A percentile compares a stretch with the other conserved stretches of the same genome.
Evolutionary conservation across 495 filamentous ascomycete species (phyloP).

Genomic region (Articulospora tetracladia): DNA sequence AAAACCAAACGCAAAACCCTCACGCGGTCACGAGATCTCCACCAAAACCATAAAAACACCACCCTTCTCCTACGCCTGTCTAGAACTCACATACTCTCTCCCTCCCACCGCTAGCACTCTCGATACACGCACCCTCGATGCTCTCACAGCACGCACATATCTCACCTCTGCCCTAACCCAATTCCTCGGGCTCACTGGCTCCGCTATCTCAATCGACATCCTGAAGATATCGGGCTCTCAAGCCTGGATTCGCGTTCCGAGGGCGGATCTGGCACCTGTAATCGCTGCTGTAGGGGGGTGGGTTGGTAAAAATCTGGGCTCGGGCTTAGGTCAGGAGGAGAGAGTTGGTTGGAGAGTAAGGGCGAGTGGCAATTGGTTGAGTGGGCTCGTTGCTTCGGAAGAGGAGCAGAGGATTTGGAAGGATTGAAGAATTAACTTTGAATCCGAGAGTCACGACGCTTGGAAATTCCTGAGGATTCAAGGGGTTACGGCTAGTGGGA

Average conservation of each 20-base stretch:
- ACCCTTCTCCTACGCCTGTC: conserved; percentile 20
- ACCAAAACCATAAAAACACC: conserved; percentile 21
- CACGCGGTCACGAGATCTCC: conserved; percentile 16
- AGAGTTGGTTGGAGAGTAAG: conserved; percentile 55
- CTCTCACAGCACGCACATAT: conserved; percentile 68
- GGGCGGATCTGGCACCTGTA: conserved; percentile 62
- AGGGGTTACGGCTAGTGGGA: too few relatives aligned
- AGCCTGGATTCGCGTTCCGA: conserved; percentile 73
- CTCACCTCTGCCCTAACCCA: conserved; percentile 70
- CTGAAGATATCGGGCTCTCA: conserved; percentile 55
- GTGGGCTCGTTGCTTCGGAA: conserved; percentile 17
- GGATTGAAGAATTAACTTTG: conserved; percentile 5
- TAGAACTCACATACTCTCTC: conserved; percentile 10
- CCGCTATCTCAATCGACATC: conserved; percentile 76
- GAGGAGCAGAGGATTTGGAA: conserved; percentile 15
- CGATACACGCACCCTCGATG: conserved; percentile 58
- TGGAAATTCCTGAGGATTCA: background rate
- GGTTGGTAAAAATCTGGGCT: conserved; percentile 37
- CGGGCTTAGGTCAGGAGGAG: conserved; percentile 11
- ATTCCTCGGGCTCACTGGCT: conserved; percentile 75
- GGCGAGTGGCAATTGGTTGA: conserved; percentile 52
- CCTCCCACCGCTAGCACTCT: background rate
- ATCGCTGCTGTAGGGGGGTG: conserved; percentile 65
- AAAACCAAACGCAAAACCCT: conserved; percentile 1
- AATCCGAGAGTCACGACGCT: background rate